phyloP scores from a whole-genome alignment of 108 stramenopile species.

The Cylindrotheca fusiformis region DNA sequence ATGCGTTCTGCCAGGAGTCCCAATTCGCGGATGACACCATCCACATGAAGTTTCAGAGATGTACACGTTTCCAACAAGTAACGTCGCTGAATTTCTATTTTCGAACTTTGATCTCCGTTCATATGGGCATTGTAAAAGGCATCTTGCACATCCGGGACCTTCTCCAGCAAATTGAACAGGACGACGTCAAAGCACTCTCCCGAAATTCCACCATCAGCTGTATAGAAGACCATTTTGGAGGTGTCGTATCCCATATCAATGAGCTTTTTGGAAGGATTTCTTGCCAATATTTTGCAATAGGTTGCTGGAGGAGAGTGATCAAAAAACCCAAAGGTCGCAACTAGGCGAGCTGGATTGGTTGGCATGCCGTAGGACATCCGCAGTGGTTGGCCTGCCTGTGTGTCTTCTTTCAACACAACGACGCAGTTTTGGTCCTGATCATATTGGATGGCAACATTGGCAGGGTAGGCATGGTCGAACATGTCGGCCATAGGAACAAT shows the following conservation, averaged over 20 bases:
- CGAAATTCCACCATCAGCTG: conserved; percentile 27
- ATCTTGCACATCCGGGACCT: conserved; percentile 29
- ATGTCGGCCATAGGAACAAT: conserved; percentile 44
- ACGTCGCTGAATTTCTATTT: conserved; percentile 38
- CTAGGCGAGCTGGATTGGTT: conserved; percentile 35
- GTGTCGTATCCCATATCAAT: conserved; percentile 36
- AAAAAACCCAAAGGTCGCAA: conserved; percentile 37
- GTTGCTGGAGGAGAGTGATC: conserved; percentile 24
- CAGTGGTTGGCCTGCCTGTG: conserved; percentile 11
- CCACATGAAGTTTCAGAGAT: conserved; percentile 54
- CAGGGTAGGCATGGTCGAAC: conserved; percentile 36
- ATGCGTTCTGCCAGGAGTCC: conserved; percentile 35
- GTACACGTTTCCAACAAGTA: conserved; percentile 45
- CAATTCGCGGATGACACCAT: conserved; percentile 41
- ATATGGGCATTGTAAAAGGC: conserved; percentile 60
- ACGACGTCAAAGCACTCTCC: conserved; percentile 33
- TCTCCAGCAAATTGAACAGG: conserved; percentile 28
- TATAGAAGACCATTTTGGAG: conserved; percentile 30
- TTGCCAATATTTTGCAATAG: conserved; percentile 24
- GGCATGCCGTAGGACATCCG: conserved; percentile 32
- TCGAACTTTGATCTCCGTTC: conserved; percentile 43
- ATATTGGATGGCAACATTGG: conserved; percentile 20
- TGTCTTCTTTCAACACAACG: conserved; percentile 21
- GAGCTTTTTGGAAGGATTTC: conserved; percentile 32
- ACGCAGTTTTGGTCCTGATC: conserved; percentile 18